Evolutionary conservation across 176 grass and related monocot species (phyloP), one percentile per base, ranked within the genome.

Genomic region (Alloteropsis semialata): DNA sequence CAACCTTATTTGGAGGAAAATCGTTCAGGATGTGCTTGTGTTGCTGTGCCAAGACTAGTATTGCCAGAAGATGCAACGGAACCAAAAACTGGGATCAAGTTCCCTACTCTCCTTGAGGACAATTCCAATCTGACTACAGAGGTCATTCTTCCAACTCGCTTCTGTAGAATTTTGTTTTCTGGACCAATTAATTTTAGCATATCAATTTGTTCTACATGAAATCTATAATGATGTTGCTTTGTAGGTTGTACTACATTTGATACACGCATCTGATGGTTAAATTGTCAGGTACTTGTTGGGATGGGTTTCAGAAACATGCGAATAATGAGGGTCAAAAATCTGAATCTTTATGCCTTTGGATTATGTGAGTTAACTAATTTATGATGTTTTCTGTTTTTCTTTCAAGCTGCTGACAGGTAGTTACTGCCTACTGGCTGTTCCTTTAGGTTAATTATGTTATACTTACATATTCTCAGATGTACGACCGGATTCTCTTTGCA

Each of bases 281-380:
- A 69, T 42, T 66, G 74, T n/a, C 72, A 99, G 96, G 85, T 99
- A 66, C 96, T 99, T 87, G 91, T 99, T 7, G 96, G 96, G 39
- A 90, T 92, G 67, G 96, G 96, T 82, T 90, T 77, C 62, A 93
- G 88, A 87, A 89, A 76, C 66, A 93, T 96, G 91, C 90, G 77
- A 65, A 93, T 99, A 85, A 93, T 99, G 90, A 88, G 58, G 55
- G 60, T 96, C 4, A 99, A 96, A 82, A 76, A 84, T 68, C 45
- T 99, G 41, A 96, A 96, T 69, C 78, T 99, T 41, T 99, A 96
- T 85, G 96, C 96, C 78, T 99, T 99, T 83, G 96, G 96, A 55
- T 77, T 99, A 87, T 99, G 96, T 99, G 80, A 99, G 96, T 93
- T 42, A 59, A 45, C 27, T 69, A 64, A 59, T 22, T 54, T 84